phyloP scores from a whole-genome alignment of 768 basidiomycete species.

The Pholiota microspora region DNA sequence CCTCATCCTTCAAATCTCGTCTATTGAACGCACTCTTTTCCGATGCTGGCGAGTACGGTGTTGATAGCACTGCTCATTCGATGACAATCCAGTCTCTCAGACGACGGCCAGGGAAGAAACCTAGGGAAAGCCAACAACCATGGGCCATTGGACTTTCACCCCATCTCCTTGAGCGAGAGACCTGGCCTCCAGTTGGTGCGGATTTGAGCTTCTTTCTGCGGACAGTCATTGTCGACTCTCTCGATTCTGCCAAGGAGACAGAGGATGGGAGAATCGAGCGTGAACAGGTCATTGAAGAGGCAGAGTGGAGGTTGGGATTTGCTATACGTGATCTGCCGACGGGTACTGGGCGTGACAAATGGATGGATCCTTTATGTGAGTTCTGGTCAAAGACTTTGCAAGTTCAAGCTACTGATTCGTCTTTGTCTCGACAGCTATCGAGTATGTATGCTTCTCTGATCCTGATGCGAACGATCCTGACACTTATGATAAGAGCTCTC shows the following conservation, averaged over 20 bases:
- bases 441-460: slow-evolving; percentile 33
- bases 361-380: slow-evolving; percentile 80
- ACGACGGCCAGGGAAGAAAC: slow-evolving; percentile 25
- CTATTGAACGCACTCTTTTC: slow-evolving; percentile 76
- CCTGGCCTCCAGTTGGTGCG: slow-evolving; percentile 86
- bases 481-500: slow-evolving; percentile 53
- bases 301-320: slow-evolving; percentile 78
- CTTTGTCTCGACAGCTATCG: slow-evolving; percentile 35
- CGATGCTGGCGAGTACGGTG: slow-evolving; percentile 55
- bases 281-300: slow-evolving; percentile 49
- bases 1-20: slow-evolving; percentile 69
- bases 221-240: slow-evolving; percentile 82
- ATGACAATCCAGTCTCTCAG: slow-evolving; percentile 33
- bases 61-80: slow-evolving; percentile 32
- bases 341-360: slow-evolving; percentile 65
- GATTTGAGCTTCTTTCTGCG: slow-evolving; percentile 82
- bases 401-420: not conserved
- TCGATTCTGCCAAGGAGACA: slow-evolving; percentile 41
- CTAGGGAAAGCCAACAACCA: slow-evolving; percentile 28
- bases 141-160: slow-evolving; percentile 77
- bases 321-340: slow-evolving; percentile 72
- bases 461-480: slow-evolving; percentile 3
- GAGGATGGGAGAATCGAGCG: slow-evolving; percentile 11
- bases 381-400: not conserved
- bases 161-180: slow-evolving; percentile 66